Percentiles rank a stretch among this genome's conserved stretches.
Evolutionary conservation across 371 early-diverging fungal species (phyloP).

Genomic region (Rhizopus microsporus): DNA sequence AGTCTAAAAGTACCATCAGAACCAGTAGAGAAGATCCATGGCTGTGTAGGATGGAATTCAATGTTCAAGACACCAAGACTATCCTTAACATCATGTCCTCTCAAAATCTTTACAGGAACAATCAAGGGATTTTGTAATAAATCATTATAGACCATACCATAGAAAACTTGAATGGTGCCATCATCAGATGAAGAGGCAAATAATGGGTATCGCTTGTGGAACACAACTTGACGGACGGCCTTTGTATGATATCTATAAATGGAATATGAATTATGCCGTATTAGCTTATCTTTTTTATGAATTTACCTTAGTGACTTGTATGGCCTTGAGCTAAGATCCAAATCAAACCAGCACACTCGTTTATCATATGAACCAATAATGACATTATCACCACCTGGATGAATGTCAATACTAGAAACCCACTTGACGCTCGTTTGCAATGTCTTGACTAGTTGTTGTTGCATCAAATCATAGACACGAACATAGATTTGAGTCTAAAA

Average conservation of each 20-base stretch:
- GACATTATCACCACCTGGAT: constrained; percentile 92
- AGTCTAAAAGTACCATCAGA: constrained; percentile 78
- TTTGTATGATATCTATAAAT: constrained; percentile 73
- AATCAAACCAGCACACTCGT: constrained; percentile 94
- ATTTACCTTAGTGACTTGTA: constrained; percentile 82
- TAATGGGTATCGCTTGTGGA: constrained; percentile 88
- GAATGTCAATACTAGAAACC: constrained; percentile 94
- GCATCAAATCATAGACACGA: constrained; percentile 89
- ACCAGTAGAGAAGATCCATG: constrained; percentile 91
- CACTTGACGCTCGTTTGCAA: constrained; percentile 85
- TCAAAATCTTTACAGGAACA: constrained; percentile 95
- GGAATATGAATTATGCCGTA: background rate
- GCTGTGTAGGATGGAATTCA: constrained; percentile 95
- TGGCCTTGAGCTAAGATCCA: constrained; percentile 89
- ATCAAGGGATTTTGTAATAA: constrained; percentile 94
- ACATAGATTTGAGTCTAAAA: constrained; percentile 87
- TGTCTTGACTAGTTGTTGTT: constrained; percentile 81
- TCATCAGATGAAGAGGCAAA: constrained; percentile 95
- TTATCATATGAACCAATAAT: constrained; percentile 95
- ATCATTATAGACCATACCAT: constrained; percentile 96
- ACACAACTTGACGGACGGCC: constrained; percentile 89
- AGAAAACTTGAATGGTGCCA: constrained; percentile 91
- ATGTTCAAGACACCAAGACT: constrained; percentile 78
- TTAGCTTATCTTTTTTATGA: background rate
- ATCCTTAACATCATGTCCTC: constrained; percentile 76